phyloP scores from a whole-genome alignment of 106 monocot species.

The Dioscorea dumetorum region DNA sequence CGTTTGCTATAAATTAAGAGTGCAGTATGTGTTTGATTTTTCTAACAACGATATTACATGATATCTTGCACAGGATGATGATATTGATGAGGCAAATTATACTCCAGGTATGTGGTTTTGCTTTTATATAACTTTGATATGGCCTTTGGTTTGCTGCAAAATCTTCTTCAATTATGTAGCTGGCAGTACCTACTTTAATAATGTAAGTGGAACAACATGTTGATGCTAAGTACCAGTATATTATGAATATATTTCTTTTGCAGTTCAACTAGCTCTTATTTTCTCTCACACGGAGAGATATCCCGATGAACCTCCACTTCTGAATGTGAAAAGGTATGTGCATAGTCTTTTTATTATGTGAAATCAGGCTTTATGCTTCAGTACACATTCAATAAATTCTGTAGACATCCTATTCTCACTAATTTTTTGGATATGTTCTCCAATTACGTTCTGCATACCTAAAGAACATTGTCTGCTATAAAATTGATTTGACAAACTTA shows the following conservation, averaged over 20 bases:
- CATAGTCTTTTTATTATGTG: not conserved
- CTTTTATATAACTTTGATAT: not conserved
- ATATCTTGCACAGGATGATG: conserved; percentile 51
- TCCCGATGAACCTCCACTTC: conserved; percentile 93
- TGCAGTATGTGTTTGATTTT: not conserved
- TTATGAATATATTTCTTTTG: conserved; percentile 14
- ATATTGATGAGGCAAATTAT: conserved; percentile 52
- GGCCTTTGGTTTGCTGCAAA: not conserved
- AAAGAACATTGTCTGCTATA: not conserved
- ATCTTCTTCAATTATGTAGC: not conserved
- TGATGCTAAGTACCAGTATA: not conserved
- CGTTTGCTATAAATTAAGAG: too few species aligned
- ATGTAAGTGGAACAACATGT: not conserved
- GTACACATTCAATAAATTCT: not conserved
- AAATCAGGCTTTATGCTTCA: not conserved
- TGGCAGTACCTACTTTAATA: not conserved
- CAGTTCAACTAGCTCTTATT: conserved; percentile 85
- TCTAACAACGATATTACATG: not conserved
- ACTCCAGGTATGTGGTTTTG: conserved; percentile 41
- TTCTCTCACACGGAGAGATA: conserved; percentile 91
- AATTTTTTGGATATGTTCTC: too few species aligned
- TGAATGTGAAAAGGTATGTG: conserved; percentile 79
- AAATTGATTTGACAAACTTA: not conserved
- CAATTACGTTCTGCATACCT: not conserved
- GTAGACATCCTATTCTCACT: too few species aligned